Percentiles rank a stretch among this genome's conserved stretches.
These are phyloP conservation scores for Emmonsiellopsis sp. DNA, from an alignment of 2,329 filamentous ascomycete genomes.

Conservation along the genomic window DNA sequence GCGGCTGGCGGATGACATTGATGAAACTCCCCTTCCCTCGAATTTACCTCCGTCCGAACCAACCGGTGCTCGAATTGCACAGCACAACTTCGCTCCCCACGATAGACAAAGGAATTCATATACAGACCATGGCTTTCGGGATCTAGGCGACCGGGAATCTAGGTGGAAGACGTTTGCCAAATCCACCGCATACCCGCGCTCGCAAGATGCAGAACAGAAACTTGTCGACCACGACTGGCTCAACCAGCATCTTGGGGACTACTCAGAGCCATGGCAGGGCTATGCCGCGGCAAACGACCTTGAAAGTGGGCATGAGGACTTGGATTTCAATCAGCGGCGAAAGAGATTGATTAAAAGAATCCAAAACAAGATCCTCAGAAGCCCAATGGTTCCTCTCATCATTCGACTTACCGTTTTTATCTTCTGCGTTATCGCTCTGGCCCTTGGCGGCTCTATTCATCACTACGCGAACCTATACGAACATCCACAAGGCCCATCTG, in stretches of 20 bases:
- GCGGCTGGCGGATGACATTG: slow-evolving; percentile 3
- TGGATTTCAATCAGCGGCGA: slow-evolving; percentile 43
- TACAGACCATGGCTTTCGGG: not conserved
- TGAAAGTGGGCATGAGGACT: slow-evolving; percentile 41
- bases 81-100: slow-evolving; percentile 11
- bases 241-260: slow-evolving; percentile 36
- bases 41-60: slow-evolving; percentile 7
- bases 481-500: slow-evolving; percentile 59
- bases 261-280: slow-evolving; percentile 45
- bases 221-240: slow-evolving; percentile 38
- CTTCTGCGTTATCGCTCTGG: slow-evolving; percentile 74
- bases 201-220: slow-evolving; percentile 28
- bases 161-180: slow-evolving; percentile 39
- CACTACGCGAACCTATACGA: slow-evolving; percentile 43
- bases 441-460: slow-evolving; percentile 67
- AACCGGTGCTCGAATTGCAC: slow-evolving; percentile 8
- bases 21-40: not conserved
- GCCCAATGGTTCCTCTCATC: slow-evolving; percentile 74
- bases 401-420: slow-evolving; percentile 75
- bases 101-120: not conserved
- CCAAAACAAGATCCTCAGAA: slow-evolving; percentile 63
- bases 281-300: slow-evolving; percentile 38
- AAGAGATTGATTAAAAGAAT: slow-evolving; percentile 50
- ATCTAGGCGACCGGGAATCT: slow-evolving; percentile 27
- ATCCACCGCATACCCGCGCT: slow-evolving; percentile 33